Percentiles rank a stretch among this genome's conserved stretches.
Evolutionary conservation across 2,329 filamentous ascomycete genomes (phyloP).

Genomic region (Cryphonectria parasitica): DNA sequence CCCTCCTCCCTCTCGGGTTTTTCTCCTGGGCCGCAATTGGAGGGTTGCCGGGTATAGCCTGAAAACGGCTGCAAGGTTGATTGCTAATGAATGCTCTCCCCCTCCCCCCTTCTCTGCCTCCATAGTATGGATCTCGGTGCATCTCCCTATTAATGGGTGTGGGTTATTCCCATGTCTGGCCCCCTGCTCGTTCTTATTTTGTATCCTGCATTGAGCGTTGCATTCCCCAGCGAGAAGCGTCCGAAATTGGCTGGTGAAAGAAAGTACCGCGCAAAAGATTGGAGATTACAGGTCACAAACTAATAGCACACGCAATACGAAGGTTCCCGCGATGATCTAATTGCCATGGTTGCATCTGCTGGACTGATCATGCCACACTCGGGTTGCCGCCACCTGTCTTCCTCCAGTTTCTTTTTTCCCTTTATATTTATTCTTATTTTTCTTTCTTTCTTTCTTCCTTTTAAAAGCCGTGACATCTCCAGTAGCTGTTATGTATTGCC

Average conservation of each 20-base stretch:
- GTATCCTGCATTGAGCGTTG: conserved; percentile 1
- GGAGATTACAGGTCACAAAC: conserved; percentile 7
- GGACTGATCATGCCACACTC: conserved; percentile 4
- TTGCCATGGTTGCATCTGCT: conserved; percentile 14
- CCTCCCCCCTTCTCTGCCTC: no score
- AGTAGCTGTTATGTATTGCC: not conserved
- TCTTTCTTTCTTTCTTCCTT: no score
- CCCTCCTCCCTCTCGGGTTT: no score
- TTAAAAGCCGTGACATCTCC: not conserved
- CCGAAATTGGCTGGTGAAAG: conserved; percentile 11
- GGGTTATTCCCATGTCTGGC: not conserved
- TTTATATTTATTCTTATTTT: no score
- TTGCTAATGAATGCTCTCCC: not conserved
- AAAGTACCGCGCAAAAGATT: not conserved
- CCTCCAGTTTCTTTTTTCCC: no score
- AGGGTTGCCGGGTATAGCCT: not conserved
- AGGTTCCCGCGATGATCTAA: conserved; percentile 5
- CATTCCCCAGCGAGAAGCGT: not conserved
- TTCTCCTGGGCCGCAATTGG: not conserved
- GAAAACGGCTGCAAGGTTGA: conserved; percentile 5
- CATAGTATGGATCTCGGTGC: not conserved
- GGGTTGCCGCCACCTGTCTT: no score
- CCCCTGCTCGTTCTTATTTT: not conserved
- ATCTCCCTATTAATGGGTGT: not conserved
- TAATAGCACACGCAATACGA: conserved; percentile 7